Conservation (phyloP, 2,329 filamentous ascomycete genomes). For the Arachnomyces sp. region DNA sequence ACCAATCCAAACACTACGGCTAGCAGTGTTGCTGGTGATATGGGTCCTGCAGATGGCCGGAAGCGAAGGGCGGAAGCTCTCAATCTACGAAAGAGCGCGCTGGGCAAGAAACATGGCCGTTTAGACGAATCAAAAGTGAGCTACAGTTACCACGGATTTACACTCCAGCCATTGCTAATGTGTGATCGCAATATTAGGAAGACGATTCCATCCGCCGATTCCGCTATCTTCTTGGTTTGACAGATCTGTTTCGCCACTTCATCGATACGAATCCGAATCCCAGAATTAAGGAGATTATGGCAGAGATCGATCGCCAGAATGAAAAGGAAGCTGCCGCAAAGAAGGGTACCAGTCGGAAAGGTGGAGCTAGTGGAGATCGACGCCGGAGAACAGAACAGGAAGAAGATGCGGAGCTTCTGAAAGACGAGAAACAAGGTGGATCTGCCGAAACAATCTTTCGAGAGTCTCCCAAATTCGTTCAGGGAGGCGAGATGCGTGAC, state of each 20-base stretch:
- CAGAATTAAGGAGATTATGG: slow-evolving; percentile 86
- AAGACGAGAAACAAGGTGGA: slow-evolving; percentile 83
- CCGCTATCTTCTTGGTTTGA: slow-evolving; percentile 86
- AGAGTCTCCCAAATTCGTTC: slow-evolving; percentile 83
- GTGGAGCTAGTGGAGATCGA: slow-evolving; percentile 70
- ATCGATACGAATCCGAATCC: slow-evolving; percentile 97
- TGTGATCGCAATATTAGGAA: slow-evolving; percentile 50
- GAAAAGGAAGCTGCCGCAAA: slow-evolving; percentile 63
- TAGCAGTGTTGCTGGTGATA: slow-evolving; percentile 79
- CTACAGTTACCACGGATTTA: not conserved
- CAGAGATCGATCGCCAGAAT: slow-evolving; percentile 90
- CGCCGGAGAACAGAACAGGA: slow-evolving; percentile 90
- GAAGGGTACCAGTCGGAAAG: slow-evolving; percentile 70
- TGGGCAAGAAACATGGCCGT: slow-evolving; percentile 89
- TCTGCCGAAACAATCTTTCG: slow-evolving; percentile 85
- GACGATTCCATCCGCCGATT: slow-evolving; percentile 93
- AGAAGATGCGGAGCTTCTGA: slow-evolving; percentile 80
- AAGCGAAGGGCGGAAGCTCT: slow-evolving; percentile 81
- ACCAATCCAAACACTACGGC: slow-evolving; percentile 62
- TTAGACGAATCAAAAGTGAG: slow-evolving; percentile 82
- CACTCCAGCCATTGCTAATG: not conserved
- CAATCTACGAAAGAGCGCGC: slow-evolving; percentile 81
- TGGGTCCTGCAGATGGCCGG: slow-evolving; percentile 60
- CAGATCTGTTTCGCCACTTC: slow-evolving; percentile 96
- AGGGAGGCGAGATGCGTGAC: slow-evolving; percentile 82